Evolutionary conservation across 352 stramenopile genomes (phyloP).

Genomic region (Pythium sp.): DNA sequence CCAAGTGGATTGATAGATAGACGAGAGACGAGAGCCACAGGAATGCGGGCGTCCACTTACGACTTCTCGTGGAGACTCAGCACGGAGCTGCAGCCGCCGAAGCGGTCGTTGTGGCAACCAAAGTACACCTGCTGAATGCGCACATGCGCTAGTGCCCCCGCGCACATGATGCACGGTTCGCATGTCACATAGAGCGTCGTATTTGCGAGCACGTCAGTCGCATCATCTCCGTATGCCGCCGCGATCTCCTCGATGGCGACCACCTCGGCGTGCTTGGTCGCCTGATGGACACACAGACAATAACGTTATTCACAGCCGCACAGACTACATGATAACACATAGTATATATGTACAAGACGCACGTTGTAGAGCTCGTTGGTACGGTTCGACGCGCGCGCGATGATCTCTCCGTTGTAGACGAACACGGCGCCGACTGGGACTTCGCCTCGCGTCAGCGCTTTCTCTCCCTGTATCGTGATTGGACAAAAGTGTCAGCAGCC

Average conservation of each 20-base stretch:
- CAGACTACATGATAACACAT: background rate
- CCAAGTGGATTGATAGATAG: no score
- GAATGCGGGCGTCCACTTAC: conserved; percentile 17
- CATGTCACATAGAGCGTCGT: conserved; percentile 88
- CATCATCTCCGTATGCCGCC: conserved; percentile 32
- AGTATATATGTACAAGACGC: background rate
- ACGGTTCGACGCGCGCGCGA: conserved; percentile 79
- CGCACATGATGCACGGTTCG: conserved; percentile 95
- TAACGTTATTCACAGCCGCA: background rate
- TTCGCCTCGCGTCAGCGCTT: conserved; percentile 73
- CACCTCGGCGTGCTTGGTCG: conserved; percentile 89
- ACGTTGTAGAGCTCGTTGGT: conserved; percentile 89
- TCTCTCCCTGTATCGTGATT: conserved; percentile 53
- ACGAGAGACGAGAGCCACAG: no score
- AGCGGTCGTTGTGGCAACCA: conserved; percentile 91
- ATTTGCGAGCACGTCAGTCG: conserved; percentile 44
- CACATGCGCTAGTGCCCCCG: conserved; percentile 78
- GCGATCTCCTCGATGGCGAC: conserved; percentile 88
- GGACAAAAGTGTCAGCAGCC: background rate
- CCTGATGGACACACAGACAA: conserved; percentile 31
- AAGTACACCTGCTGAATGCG: conserved; percentile 81
- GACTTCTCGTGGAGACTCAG: conserved; percentile 73
- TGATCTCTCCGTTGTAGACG: conserved; percentile 72
- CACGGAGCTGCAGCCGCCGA: conserved; percentile 91
- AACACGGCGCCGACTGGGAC: conserved; percentile 93